These are phyloP conservation scores for Stachybotrys echinatus DNA, from an alignment of 2,329 filamentous ascomycete genomes.

Conservation along the genomic window DNA sequence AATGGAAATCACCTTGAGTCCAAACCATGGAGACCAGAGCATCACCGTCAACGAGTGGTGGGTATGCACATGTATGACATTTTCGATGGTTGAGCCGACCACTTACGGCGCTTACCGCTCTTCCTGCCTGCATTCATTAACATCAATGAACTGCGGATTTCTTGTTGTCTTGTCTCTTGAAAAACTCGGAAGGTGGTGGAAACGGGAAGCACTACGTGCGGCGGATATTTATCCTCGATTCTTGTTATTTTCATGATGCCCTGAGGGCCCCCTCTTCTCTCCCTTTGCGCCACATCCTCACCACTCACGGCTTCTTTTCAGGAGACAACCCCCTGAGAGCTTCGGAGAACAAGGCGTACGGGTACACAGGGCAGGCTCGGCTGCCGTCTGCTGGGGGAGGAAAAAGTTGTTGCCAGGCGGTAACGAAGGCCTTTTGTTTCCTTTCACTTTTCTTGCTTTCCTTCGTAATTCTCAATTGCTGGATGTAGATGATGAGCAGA, in stretches of 20 bases:
- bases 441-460: background rate
- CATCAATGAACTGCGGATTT: background rate
- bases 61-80: background rate
- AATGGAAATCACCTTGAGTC: background rate
- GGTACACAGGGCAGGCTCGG: background rate
- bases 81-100: background rate
- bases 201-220: background rate
- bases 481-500: slow-evolving; percentile 1
- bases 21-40: background rate
- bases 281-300: background rate
- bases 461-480: background rate
- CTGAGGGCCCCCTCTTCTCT: background rate
- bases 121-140: background rate
- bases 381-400: background rate
- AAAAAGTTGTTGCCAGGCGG: background rate
- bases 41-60: background rate
- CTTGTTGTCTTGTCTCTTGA: background rate
- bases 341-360: background rate
- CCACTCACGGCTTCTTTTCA: background rate
- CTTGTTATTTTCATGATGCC: background rate
- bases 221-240: background rate
- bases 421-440: background rate
- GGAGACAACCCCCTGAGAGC: background rate
- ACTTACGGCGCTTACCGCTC: background rate
- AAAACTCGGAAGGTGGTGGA: background rate